Evolutionary conservation across 2,329 filamentous ascomycete species (phyloP), one percentile per base, ranked within the genome.

Genomic region (Chalaropsis thielavioides): DNA sequence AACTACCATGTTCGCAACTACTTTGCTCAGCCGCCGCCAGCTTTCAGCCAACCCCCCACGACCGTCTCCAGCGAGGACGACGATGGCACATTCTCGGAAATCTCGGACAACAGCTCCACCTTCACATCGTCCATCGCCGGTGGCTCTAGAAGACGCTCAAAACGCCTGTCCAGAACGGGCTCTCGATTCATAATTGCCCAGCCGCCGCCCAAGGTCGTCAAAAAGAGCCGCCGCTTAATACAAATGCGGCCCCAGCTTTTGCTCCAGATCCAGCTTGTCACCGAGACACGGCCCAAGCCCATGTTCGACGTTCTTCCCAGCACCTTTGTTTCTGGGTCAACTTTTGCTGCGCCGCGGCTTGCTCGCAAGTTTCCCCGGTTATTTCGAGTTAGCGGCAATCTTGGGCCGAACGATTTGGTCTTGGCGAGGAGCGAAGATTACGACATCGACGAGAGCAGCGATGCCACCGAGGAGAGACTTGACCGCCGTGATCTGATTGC

Each of bases 241-340:
- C 83, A 86, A 69, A 78, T 88, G 38, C 82, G 87, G 17, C 87
- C 88, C 11, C 83, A 83, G 63, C 75, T 90, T 19, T 75, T 90
- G 5, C 78, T 92, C 5, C 88, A 92, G 72, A 76, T 92, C 17
- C 88, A 91, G 71, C 80, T 83, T 66, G 73, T 90, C n/a, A 74
- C 79, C 49, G 80, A 83, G 67, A 78, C 77, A 17, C 81, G 88
- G 27, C 86, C 87, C 0, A 79, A 79, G 62, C 88, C 88, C 0
- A 81, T 83, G 3, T 84, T 89, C 68, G 88, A 92, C 69, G 82
- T 90, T n/a, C 80, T 90, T 51, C 87, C 88, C 0, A 83, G 85
- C 1, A 82, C 81, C n/a, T 76, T 81, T 15, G 76, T 87, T 49
- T 75, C 80, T 58, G 75, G 81, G 67, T 75, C 80, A 63, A 78